Evolutionary conservation across 2,329 filamentous ascomycete genomes (phyloP).

Genomic region (Ophioceras dolichostomum): DNA sequence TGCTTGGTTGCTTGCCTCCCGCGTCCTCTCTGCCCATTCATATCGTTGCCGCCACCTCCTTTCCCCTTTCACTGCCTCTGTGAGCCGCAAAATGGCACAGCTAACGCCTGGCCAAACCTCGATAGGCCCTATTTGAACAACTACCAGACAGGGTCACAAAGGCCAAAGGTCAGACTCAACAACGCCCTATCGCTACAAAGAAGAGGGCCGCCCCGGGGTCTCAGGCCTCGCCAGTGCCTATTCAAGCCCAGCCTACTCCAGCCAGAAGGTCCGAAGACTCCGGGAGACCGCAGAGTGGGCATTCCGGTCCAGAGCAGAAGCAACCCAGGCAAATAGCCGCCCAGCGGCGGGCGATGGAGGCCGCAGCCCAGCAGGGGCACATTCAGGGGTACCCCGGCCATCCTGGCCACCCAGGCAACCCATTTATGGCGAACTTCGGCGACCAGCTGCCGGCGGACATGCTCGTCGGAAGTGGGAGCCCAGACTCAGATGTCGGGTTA

Average conservation of each 20-base stretch:
- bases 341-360: no score
- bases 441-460: conserved; percentile 34
- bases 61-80: conserved; percentile 4
- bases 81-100: no score
- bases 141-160: conserved; percentile 61
- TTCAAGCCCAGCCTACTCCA: no score
- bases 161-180: conserved; percentile 24
- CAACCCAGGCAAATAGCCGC: conserved; percentile 5
- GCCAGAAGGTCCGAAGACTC: conserved; percentile 14
- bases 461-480: conserved; percentile 25
- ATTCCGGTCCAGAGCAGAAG: conserved; percentile 5
- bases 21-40: no score
- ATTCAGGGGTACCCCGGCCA: no score
- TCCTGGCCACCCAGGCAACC: no score
- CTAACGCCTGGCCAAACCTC: no score
- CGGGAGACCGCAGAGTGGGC: conserved; percentile 7
- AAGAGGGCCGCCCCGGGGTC: conserved; percentile 43
- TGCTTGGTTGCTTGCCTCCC: conserved; percentile 2
- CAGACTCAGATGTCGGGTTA: conserved; percentile 16
- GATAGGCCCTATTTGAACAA: conserved; percentile 71
- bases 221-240: conserved; percentile 19
- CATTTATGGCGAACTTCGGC: conserved; percentile 25
- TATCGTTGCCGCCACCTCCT: no score
- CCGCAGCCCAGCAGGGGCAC: no score
- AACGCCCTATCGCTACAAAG: conserved; percentile 29